Evolutionary conservation across 2,329 filamentous ascomycete genomes (phyloP).

Genomic region (Phialophora expanda): DNA sequence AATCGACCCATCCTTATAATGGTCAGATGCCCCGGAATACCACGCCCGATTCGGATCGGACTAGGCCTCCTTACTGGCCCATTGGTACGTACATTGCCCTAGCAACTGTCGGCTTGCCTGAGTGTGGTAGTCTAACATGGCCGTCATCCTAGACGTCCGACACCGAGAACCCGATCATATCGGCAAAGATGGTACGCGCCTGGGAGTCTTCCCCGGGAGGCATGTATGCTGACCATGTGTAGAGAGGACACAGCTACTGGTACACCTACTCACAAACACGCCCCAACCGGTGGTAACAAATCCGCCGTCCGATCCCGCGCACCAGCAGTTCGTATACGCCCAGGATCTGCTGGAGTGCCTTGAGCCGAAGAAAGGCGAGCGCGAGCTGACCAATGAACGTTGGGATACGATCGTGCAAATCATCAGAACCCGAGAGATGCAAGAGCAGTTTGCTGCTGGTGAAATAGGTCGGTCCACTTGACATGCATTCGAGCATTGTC

Average conservation of each 20-base stretch:
- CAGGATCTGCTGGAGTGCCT: conserved; percentile 34
- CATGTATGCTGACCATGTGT: conserved; percentile 16
- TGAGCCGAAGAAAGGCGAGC: conserved; percentile 35
- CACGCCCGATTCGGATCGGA: conserved; percentile 50
- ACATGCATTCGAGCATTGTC: not conserved
- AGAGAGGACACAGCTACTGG: conserved; percentile 40
- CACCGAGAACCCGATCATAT: conserved; percentile 58
- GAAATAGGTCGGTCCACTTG: conserved; percentile 35
- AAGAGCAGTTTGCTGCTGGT: conserved; percentile 36
- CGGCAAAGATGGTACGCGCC: conserved; percentile 52
- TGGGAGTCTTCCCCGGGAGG: not conserved
- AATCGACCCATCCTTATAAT: conserved; percentile 56
- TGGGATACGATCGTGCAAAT: conserved; percentile 37
- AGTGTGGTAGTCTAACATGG: conserved; percentile 6
- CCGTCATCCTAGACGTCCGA: conserved; percentile 52
- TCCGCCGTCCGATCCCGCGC: conserved; percentile 21
- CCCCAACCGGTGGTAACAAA: conserved; percentile 34
- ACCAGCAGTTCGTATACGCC: conserved; percentile 33
- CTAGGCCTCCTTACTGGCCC: conserved; percentile 48
- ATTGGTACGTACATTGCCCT: conserved; percentile 21
- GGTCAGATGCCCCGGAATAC: conserved; percentile 50
- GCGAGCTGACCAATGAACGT: conserved; percentile 32
- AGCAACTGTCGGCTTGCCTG: not conserved
- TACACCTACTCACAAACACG: conserved; percentile 38
- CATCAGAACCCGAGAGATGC: conserved; percentile 31